A percentile compares a stretch with the other conserved stretches of the same genome.
Evolutionary conservation across 2,329 filamentous ascomycete species (phyloP).

Genomic region (Onygena corvina): DNA sequence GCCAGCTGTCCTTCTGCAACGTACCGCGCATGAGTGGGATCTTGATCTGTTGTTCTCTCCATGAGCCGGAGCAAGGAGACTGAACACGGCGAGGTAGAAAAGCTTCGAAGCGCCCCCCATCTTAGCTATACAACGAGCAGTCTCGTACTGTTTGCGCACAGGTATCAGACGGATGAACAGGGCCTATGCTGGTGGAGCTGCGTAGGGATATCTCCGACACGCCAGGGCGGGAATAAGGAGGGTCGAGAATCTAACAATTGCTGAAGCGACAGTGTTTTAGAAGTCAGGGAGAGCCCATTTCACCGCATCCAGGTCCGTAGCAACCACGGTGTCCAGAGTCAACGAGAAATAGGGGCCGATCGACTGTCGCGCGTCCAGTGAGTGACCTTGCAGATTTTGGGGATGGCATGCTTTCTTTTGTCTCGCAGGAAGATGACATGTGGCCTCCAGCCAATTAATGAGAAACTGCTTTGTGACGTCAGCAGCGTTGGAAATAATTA

Average conservation of each 20-base stretch:
- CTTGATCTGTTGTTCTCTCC: constrained; percentile 24
- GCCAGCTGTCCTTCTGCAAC: constrained; percentile 22
- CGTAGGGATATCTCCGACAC: not conserved
- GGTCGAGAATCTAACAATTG: not conserved
- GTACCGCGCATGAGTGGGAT: constrained; percentile 45
- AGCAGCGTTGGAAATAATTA: not conserved
- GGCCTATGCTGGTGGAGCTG: not conserved
- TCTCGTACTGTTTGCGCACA: not conserved
- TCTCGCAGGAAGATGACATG: constrained; percentile 10
- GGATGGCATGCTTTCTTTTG: no score
- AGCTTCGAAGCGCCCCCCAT: constrained; percentile 45
- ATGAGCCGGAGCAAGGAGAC: constrained; percentile 42
- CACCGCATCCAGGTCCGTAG: not conserved
- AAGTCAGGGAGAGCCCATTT: not conserved
- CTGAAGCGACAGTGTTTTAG: not conserved
- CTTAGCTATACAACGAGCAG: constrained; percentile 7
- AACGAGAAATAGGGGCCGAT: not conserved
- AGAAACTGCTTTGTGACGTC: constrained; percentile 4
- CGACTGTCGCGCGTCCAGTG: no score
- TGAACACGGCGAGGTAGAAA: constrained; percentile 52
- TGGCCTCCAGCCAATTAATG: constrained; percentile 8
- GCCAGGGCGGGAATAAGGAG: not conserved
- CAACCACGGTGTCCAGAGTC: no score
- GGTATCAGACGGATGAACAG: not conserved
- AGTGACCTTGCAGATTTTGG: no score